Evolutionary conservation across 2,329 filamentous ascomycete species (phyloP), one percentile per base, ranked within the genome.

Genomic region (Mycosphaerella sp.): DNA sequence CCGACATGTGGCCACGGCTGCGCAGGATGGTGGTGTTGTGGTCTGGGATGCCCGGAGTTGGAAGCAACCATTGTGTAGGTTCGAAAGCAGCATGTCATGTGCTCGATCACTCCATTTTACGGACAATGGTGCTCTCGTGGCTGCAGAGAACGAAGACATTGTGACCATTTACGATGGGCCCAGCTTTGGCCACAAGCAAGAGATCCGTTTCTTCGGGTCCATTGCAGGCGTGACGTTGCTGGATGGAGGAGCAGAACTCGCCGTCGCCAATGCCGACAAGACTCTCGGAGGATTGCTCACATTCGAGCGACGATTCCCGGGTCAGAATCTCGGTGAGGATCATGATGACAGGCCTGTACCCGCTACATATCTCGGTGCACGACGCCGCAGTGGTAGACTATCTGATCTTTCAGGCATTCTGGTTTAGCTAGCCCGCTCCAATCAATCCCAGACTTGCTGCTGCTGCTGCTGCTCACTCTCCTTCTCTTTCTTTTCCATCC

Each of bases 11-110:
- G 87, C 87, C 10, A 91, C 87, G 0, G 87, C 84, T 21, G 85
- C 85, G 57, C 87, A 92, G 69, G 87, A 92, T 68, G 84, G 79
- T 66, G 79, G 77, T 29, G 78, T 91, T 60, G 82, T 83, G 59
- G 81, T 92, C 46, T 91, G 85, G 83, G 87, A 92, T 67, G 84
- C 86, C 6, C 79, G 87, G 7, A 82, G 80, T 51, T 88, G 85
- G 84, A 76, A 72, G 43, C 72, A 77, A 51, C 77, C 77, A 7
- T 72, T 77, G 4, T 74, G 74, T 14, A 79, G 78, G 9, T 73
- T 91, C 23, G 74, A 78, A 41, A 80, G 81, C 23, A 80, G 85
- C 63, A 82, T 89, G 76, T 82, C 85, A 1, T 82, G 84, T 17
- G 83, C 83, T 0, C 80, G 87, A 21, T 83, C 80, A 49, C 70